Percentiles rank a stretch among this genome's conserved stretches.
Conservation (phyloP, 2,329 filamentous ascomycete genomes). For the Sclerotinia minor region DNA sequence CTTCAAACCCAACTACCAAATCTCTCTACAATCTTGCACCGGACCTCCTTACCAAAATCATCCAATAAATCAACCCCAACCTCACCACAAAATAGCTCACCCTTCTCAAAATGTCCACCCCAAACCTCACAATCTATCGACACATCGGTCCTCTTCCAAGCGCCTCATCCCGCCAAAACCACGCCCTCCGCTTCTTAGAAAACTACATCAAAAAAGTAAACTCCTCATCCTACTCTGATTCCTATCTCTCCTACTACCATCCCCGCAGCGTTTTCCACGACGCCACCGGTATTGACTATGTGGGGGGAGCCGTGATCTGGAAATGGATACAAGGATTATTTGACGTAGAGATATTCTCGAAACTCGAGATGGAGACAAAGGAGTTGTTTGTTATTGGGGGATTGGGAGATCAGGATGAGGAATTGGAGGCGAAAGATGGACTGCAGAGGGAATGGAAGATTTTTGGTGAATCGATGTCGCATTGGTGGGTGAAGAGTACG, state of each 20-base stretch:
- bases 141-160: constrained; percentile 11
- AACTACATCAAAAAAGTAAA: constrained; percentile 12
- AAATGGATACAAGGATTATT: constrained; percentile 21
- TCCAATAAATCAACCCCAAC: constrained; percentile 48
- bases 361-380: constrained; percentile 19
- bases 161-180: background rate
- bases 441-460: constrained; percentile 17
- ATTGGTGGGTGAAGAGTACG: constrained; percentile 25
- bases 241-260: constrained; percentile 21
- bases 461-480: constrained; percentile 24
- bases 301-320: constrained; percentile 9
- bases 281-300: constrained; percentile 20
- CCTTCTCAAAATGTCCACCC: background rate
- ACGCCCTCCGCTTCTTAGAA: constrained; percentile 15
- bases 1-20: background rate
- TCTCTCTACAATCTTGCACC: background rate
- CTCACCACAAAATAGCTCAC: background rate
- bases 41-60: background rate
- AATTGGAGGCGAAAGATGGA: no score
- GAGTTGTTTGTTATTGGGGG: constrained; percentile 9
- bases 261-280: constrained; percentile 12
- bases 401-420: background rate
- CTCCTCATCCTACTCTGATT: background rate
- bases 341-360: background rate
- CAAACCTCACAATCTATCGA: background rate